phyloP scores from a whole-genome alignment of 176 grass and related monocot species.

The Bolboschoenus planiculmis region DNA sequence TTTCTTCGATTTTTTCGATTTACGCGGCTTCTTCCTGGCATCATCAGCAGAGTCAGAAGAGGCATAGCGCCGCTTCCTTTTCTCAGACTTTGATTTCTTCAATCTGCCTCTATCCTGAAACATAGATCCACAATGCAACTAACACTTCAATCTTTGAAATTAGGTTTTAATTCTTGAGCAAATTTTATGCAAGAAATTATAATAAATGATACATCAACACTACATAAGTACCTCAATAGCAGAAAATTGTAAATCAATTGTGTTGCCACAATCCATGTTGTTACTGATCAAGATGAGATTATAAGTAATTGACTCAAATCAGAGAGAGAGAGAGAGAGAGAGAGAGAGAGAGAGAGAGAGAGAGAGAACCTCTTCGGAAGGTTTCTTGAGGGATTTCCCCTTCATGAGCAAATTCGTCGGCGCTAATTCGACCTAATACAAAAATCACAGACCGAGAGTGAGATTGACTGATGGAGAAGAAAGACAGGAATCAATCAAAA shows the following conservation, averaged over 20 bases:
- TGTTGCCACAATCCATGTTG: background rate
- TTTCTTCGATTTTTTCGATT: constrained; percentile 7
- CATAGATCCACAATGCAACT: background rate
- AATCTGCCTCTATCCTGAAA: constrained; percentile 12
- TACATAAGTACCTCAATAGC: background rate
- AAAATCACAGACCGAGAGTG: background rate
- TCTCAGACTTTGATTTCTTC: constrained; percentile 18
- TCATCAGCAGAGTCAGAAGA: constrained; percentile 5
- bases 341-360: background rate
- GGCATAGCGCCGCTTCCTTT: constrained; percentile 13
- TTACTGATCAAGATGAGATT: background rate
- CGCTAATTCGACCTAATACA: background rate
- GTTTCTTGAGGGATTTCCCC: constrained; percentile 1
- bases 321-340: background rate
- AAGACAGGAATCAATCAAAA: background rate
- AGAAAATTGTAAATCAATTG: background rate
- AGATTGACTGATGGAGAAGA: background rate
- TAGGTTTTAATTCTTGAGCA: background rate
- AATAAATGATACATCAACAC: background rate
- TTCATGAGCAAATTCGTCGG: constrained; percentile 9
- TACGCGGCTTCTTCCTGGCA: background rate
- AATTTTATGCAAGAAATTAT: background rate
- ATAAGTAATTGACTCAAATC: background rate
- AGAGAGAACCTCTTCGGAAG: constrained; percentile 12
- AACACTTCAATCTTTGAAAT: background rate